Percentiles rank a stretch among this genome's conserved stretches.
phyloP scores from a whole-genome alignment of 306 rosid species.

The Casuarina equisetifolia region DNA sequence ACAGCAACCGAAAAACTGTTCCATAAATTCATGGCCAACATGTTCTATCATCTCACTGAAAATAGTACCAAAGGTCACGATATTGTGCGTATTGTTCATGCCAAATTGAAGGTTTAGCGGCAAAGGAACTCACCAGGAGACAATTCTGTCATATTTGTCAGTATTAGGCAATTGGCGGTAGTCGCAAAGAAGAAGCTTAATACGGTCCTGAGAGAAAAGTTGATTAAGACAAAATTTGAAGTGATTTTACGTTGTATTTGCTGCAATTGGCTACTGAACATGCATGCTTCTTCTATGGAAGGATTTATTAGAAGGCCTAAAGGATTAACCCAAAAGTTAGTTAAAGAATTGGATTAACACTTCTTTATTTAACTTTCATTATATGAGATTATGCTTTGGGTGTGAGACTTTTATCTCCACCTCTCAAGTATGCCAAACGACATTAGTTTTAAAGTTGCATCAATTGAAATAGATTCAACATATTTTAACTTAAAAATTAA shows the following conservation, averaged over 20 bases:
- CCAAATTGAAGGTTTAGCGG: background rate
- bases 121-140: slow-evolving; percentile 63
- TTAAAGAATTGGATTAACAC: too few relatives aligned
- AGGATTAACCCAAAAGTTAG: too few relatives aligned
- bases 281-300: too few relatives aligned
- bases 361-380: too few relatives aligned
- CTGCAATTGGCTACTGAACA: slow-evolving; percentile 47
- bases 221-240: background rate
- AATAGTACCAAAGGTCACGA: slow-evolving; percentile 12
- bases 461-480: too few relatives aligned
- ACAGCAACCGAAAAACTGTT: slow-evolving; percentile 72
- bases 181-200: slow-evolving; percentile 72
- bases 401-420: too few relatives aligned
- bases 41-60: slow-evolving; percentile 86
- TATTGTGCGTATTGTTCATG: background rate
- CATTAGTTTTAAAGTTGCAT: too few relatives aligned
- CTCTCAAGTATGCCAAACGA: too few relatives aligned
- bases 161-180: slow-evolving; percentile 73
- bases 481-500: too few relatives aligned
- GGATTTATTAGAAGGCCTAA: too few relatives aligned
- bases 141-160: slow-evolving; percentile 66
- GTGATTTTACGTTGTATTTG: too few relatives aligned
- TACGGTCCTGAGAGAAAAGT: slow-evolving; percentile 50
- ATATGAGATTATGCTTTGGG: too few relatives aligned
- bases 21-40: slow-evolving; percentile 87